Evolutionary conservation across 768 basidiomycete genomes (phyloP).

Genomic region (Kwoniella sp.): DNA sequence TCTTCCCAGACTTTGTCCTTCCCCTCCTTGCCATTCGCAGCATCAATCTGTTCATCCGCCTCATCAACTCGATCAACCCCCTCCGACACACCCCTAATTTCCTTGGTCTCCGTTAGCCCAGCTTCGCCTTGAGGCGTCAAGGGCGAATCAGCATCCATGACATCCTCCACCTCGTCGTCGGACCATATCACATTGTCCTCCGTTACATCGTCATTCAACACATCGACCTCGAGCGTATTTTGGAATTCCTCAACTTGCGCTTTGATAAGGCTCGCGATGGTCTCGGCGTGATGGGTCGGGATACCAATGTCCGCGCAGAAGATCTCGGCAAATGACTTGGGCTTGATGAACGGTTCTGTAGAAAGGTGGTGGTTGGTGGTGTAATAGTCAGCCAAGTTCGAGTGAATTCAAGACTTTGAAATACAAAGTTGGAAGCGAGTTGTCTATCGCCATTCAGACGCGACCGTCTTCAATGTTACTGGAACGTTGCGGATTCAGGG

Average conservation of each 20-base stretch:
- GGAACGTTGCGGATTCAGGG: neutral
- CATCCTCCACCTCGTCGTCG: constrained; percentile 35
- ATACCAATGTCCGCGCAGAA: constrained; percentile 90
- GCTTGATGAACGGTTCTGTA: constrained; percentile 71
- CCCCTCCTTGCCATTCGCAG: constrained; percentile 54
- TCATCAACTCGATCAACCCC: constrained; percentile 38
- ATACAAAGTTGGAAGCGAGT: too few species aligned
- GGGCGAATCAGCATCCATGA: constrained; percentile 12
- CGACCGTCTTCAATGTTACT: too few species aligned
- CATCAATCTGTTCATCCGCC: constrained; percentile 58
- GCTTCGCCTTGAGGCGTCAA: constrained; percentile 1
- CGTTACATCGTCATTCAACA: constrained; percentile 57
- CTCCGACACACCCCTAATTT: neutral
- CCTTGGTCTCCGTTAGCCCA: constrained; percentile 25
- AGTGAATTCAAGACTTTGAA: too few species aligned
- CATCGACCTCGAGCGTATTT: constrained; percentile 71
- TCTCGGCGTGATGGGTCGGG: constrained; percentile 68
- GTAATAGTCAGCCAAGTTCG: neutral
- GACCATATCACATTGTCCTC: constrained; percentile 47
- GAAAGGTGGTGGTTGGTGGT: neutral
- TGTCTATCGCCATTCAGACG: too few species aligned
- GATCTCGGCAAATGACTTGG: constrained; percentile 77
- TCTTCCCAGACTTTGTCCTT: constrained; percentile 46
- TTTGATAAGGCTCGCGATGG: constrained; percentile 80
- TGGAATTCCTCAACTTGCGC: constrained; percentile 90